Base-by-base conservation (phyloP, 2,329 filamentous ascomycete species). In the Epicoccum sorghinum region DNA sequence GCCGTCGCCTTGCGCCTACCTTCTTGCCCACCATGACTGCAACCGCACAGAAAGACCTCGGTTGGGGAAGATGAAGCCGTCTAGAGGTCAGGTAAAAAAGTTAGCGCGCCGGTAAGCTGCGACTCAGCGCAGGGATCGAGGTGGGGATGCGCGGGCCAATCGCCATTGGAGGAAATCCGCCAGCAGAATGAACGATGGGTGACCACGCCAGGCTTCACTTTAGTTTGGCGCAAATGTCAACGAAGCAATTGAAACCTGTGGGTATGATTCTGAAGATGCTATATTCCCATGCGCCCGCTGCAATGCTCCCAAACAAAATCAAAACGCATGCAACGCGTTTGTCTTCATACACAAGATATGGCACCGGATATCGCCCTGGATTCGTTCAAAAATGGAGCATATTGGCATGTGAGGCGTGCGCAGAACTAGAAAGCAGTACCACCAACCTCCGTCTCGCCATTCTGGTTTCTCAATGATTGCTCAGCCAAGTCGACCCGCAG, bases 401-500 rank as follows among this genome's bases (percentile, higher is more conserved):
- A 18, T n/a, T 22, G 4, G 29, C 23, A 4, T 5, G 7, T 33
- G 29, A n/a, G 5, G 14, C 13, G 32, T 29, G 39, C 14, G 44
- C 24, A 14, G 13, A 47, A 32, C 60, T 70, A 75, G 48, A 75
- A 76, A 7, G 73, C 72, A 57, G 63, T 67, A 3, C 72, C 74
- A 40, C 75, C 71, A 35, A 69, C 65, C 55, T 74, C 73, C 8
- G 65, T 64, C 51, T 78, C 77, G 10, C 72, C 77, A 46, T 72
- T 77, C 52, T 78, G 58, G 10, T 65, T 68, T 52, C 75, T 70
- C 52, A 82, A 54, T n/a, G 75, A 75, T 58, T 77, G 68, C 60
- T 81, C 80, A 1, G 79, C 79, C 57, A 82, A 65, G 47, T 80
- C 77, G 24, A 74, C 75, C 57, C 77, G 75, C 47, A 80, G 57